Evolutionary conservation across 2,329 filamentous ascomycete species (phyloP).

Genomic region (Cladorrhinum sp.): DNA sequence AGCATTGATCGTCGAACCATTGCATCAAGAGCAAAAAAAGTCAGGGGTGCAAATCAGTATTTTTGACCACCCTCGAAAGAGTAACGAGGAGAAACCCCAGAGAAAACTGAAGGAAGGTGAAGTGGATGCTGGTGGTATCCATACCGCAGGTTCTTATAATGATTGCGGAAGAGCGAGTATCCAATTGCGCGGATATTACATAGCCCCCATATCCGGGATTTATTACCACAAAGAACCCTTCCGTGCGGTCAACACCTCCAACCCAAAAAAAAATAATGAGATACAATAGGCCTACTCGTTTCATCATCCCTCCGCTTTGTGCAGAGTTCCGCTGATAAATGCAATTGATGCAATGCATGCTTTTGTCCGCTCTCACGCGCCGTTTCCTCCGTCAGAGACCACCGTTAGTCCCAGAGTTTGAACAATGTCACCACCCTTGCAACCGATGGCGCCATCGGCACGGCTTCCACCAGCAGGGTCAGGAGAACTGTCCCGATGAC

Average conservation of each 20-base stretch:
- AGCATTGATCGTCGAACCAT: neutral
- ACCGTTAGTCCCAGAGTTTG: slow-evolving; percentile 2
- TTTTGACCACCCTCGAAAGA: too few species aligned
- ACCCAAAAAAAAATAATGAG: neutral
- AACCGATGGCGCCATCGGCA: slow-evolving; percentile 30
- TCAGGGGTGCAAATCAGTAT: too few species aligned
- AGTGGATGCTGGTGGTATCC: too few species aligned
- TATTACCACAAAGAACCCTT: neutral
- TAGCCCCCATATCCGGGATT: neutral
- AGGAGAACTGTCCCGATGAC: neutral
- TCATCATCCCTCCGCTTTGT: neutral
- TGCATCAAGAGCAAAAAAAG: too few species aligned
- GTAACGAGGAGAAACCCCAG: too few species aligned
- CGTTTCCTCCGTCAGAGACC: slow-evolving; percentile 2
- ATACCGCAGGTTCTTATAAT: neutral
- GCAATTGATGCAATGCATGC: neutral
- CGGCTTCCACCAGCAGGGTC: slow-evolving; percentile 14
- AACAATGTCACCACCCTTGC: slow-evolving; percentile 28
- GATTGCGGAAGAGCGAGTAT: neutral
- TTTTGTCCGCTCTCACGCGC: neutral
- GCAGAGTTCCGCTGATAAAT: neutral
- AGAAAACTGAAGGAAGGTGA: too few species aligned
- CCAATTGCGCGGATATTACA: neutral
- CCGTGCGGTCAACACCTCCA: neutral
- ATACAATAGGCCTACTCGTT: neutral